A percentile compares a stretch with the other conserved stretches of the same genome.
Evolutionary conservation across 257 asterid genomes (phyloP).

Genomic region (Salvia miltiorrhiza): DNA sequence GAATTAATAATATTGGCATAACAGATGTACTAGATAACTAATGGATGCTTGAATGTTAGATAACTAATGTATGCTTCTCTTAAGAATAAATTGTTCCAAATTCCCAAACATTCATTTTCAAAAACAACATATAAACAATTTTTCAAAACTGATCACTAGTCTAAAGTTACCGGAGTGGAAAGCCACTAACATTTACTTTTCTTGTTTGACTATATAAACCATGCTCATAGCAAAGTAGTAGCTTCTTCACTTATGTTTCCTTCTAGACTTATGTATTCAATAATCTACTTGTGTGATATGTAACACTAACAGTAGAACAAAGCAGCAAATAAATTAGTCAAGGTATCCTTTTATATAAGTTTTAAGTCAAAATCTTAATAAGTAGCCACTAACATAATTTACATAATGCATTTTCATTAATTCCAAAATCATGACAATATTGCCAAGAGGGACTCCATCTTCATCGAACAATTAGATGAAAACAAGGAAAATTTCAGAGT

Average conservation of each 20-base stretch:
- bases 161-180: conserved; percentile 46
- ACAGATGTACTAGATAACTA: no score
- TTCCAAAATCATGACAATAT: not conserved
- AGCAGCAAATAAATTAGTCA: not conserved
- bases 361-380: not conserved
- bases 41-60: no score
- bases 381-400: not conserved
- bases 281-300: not conserved
- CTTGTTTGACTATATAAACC: conserved; percentile 14
- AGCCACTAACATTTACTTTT: conserved; percentile 40
- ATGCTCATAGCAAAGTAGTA: not conserved
- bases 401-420: not conserved
- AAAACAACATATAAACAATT: no score
- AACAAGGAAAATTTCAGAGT: not conserved
- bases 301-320: not conserved
- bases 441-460: not conserved
- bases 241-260: conserved; percentile 5
- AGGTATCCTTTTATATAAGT: not conserved
- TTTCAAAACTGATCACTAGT: no score
- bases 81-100: no score
- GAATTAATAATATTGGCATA: no score
- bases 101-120: no score
- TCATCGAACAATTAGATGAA: not conserved
- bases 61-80: no score
- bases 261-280: not conserved